Conservation (phyloP, 352 stramenopile genomes). For the Elongisporangium prolatum region DNA sequence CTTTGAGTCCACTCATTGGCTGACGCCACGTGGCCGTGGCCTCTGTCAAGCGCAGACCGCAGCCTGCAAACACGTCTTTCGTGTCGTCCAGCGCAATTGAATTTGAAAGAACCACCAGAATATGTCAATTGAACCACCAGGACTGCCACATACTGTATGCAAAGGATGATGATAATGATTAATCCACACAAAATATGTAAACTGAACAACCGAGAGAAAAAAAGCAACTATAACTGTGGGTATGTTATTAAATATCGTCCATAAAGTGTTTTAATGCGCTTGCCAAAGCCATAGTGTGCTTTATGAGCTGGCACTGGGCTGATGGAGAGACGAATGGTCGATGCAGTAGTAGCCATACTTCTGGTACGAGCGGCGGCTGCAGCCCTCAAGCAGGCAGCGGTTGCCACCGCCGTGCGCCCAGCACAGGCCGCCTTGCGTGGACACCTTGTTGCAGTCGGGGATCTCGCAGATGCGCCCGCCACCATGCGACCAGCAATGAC, state of each 20-base stretch:
- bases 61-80: not conserved
- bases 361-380: slow-evolving; percentile 69
- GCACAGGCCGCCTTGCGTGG: slow-evolving; percentile 61
- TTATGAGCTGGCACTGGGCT: not conserved
- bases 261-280: not conserved
- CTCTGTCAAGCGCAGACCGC: not conserved
- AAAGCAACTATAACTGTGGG: not conserved
- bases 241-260: not conserved
- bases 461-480: slow-evolving; percentile 64
- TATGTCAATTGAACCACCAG: not conserved
- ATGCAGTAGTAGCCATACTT: slow-evolving; percentile 75
- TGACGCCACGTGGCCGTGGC: not conserved
- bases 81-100: not conserved
- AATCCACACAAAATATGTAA: too few relatives aligned
- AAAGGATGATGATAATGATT: not conserved
- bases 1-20: not conserved
- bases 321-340: slow-evolving; percentile 27
- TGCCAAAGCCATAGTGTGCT: not conserved
- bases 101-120: not conserved
- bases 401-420: slow-evolving; percentile 78
- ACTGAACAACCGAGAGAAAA: too few relatives aligned
- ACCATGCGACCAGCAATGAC: slow-evolving; percentile 77
- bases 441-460: slow-evolving; percentile 56
- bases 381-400: slow-evolving; percentile 57
- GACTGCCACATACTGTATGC: not conserved